Evolutionary conservation across 2,329 filamentous ascomycete genomes (phyloP), one percentile per base, ranked within the genome.

Genomic region (Epichloe uncinata): DNA sequence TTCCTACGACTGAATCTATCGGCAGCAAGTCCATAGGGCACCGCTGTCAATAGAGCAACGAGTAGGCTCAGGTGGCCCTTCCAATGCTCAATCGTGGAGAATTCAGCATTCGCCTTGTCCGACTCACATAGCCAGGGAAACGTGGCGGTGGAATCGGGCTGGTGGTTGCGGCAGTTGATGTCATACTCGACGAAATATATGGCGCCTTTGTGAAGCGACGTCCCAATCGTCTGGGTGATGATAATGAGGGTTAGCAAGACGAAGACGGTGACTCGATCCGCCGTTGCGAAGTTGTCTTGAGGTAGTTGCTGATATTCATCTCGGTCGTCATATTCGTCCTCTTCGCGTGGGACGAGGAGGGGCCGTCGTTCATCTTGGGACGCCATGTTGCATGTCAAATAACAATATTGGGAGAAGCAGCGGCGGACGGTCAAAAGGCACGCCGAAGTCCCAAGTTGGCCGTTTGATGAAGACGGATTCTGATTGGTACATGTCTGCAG

Each of bases 21-120:
- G 22, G 50, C 50, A 18, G 50, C 50, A 37, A 51, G 35, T 42
- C 50, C 50, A 42, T 51, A 51, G 3, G 50, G 45, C 20, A 45
- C 35, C 15, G 42, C 45, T 22, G 45, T 51, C 42, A 51, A 20
- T 20, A 51, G 41, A 11, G 34, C 41, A 20, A 42, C 16, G 13
- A 51, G 20, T 30, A 48, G 12, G 16, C 6, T 33, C 41, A 51
- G 8, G 5, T 30, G 7, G 7, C n/a, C 13, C 15, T 36, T 47
- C 45, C 45, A 47, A 3, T 13, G 11, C 30, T 47, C 26, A 16
- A 51, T 34, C 11, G 16, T 40, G 35, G 9, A 41, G 20, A 44
- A 38, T 13, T 51, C 45, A 13, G 30, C 45, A 43, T 38, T 20
- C 18, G 26, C 40, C 26, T 45, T n/a, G 7, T 30, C 34, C 15